Base-by-base conservation (phyloP, 192 early-diverging fungal species). In the Backusella circina region DNA sequence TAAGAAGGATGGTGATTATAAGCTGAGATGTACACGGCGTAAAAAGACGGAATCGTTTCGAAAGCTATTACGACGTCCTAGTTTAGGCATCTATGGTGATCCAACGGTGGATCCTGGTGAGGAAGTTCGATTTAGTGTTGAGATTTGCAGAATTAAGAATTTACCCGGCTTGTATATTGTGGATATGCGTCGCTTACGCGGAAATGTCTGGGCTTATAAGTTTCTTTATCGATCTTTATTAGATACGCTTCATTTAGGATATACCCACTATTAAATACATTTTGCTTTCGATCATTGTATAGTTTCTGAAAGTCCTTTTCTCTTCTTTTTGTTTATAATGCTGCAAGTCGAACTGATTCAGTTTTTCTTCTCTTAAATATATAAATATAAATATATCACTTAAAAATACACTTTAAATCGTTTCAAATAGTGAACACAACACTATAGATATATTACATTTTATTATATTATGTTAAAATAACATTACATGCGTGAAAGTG, bases 91-190 rank as follows among this genome's bases (percentile, higher is more conserved):
- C 5, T 89, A 90, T 54, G 89, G 89, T 2, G 88, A 90, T 65
- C 79, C 83, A 8, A 41, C 78, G 3, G 75, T 87, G 28, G 89
- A 90, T 72, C 82, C 83, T 7, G 91, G 91, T 26, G 95, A 93
- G 21, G 96, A 97, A 82, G 89, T 99, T 32, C 90, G 91, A 41
- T 91, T 97, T 83, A 88, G 90, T n/a, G 90, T 99, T 21, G 95
- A 97, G 86, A 77, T 99, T 41, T 95, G 95, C 80, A 89, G 88
- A 79, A 93, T 99, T 81, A 95, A 95, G 86, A 97, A 97, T 76
- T 79, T 99, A 44, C 90, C 87, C 76, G 89, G 89, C 39, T 77
- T 94, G 23, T 93, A 92, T 66, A 92, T 91, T 67, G 93, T 94
- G 28, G 90, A 92, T 70, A 83, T 94, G 50, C 87, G 88, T 16